A percentile compares a stretch with the other conserved stretches of the same genome.
These are phyloP conservation scores for Cordyceps cateniannulata DNA, from an alignment of 2,329 filamentous ascomycete species.

Conservation along the genomic window DNA sequence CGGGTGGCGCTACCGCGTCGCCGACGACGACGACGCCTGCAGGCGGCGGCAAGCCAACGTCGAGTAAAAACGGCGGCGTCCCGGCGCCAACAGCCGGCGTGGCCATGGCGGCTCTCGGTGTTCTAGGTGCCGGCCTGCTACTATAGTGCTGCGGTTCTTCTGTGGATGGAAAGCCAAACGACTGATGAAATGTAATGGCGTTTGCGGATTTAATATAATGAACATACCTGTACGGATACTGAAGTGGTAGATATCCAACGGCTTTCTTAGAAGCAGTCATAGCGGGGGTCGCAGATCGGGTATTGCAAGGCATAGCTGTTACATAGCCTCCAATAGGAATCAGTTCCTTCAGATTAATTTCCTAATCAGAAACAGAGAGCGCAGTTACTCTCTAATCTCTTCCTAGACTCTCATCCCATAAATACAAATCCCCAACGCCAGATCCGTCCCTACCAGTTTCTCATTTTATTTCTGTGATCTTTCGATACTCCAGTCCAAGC, in stretches of 20 bases:
- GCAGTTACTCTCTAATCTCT: background rate
- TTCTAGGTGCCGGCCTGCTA: conserved; percentile 22
- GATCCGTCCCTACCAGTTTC: background rate
- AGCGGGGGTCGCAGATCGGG: background rate
- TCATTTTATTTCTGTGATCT: background rate
- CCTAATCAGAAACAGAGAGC: background rate
- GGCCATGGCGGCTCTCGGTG: conserved; percentile 24
- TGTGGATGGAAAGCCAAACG: background rate
- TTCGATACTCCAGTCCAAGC: background rate
- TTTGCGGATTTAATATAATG: background rate
- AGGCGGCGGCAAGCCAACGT: background rate
- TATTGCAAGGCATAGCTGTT: background rate
- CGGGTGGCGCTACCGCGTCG: conserved; percentile 2
- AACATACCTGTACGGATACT: background rate
- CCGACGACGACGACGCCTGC: conserved; percentile 18
- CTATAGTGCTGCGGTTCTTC: background rate
- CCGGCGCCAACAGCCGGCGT: conserved; percentile 20
- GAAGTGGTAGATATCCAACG: background rate
- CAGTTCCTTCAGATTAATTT: background rate
- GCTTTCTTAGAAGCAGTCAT: background rate
- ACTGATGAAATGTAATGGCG: background rate
- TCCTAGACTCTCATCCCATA: background rate
- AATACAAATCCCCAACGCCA: background rate
- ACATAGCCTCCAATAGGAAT: background rate
- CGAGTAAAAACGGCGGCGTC: conserved; percentile 16